Percentiles rank a stretch among this genome's conserved stretches.
Conservation (phyloP, 2,329 filamentous ascomycete species). For the Mariannaea elegans region DNA sequence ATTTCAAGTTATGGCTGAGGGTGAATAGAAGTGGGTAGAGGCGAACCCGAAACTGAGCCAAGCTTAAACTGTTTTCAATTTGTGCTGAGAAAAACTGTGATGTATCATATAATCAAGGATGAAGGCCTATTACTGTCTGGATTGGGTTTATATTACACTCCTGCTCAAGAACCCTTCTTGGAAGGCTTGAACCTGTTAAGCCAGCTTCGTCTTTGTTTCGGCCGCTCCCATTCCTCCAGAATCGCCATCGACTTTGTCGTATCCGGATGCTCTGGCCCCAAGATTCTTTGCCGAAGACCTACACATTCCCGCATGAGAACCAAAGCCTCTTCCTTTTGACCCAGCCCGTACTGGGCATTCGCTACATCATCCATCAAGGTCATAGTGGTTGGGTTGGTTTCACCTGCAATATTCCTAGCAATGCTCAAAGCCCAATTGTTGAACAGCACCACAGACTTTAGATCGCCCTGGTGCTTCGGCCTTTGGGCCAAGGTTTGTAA, state of each 20-base stretch:
- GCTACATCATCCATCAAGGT: background rate
- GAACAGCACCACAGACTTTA: background rate
- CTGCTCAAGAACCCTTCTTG: background rate
- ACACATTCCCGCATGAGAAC: background rate
- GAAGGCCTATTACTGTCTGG: too few species aligned
- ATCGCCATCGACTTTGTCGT: background rate
- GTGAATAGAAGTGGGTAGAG: too few species aligned
- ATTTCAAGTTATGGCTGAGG: too few species aligned
- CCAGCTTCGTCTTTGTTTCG: background rate
- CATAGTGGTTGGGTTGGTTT: background rate
- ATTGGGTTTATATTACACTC: too few species aligned
- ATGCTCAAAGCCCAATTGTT: background rate
- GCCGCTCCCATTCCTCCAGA: background rate
- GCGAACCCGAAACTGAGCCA: too few species aligned
- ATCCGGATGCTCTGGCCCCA: conserved; percentile 3
- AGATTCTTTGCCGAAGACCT: background rate
- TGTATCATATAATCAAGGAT: too few species aligned
- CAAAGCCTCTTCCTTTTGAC: background rate
- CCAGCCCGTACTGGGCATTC: background rate
- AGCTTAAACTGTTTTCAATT: too few species aligned
- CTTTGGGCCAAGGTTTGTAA: background rate
- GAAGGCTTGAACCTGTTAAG: background rate
- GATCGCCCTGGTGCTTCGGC: background rate
- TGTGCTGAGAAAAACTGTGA: too few species aligned
- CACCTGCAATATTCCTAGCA: background rate